Evolutionary conservation across 2,329 filamentous ascomycete genomes (phyloP).

Genomic region (Rosellinia necatrix): DNA sequence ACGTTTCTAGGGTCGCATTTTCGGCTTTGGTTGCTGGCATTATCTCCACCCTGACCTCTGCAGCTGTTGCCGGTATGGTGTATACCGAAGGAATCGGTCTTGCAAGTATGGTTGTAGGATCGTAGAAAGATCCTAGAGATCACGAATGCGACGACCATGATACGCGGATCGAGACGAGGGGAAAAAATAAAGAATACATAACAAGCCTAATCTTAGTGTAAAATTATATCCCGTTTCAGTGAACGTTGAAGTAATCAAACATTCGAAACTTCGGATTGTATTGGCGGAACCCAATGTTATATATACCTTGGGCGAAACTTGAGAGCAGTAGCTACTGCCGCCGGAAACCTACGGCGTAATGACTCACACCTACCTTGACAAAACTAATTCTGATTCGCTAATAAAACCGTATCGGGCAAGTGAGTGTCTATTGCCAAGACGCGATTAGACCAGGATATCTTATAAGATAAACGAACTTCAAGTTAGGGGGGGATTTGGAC

Average conservation of each 20-base stretch:
- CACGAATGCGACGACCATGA: neutral
- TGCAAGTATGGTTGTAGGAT: conserved; percentile 4
- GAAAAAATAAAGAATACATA: neutral
- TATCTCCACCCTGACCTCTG: conserved; percentile 77
- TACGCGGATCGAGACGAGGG: too few relatives aligned
- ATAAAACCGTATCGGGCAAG: neutral
- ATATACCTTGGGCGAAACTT: neutral
- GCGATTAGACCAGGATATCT: too few relatives aligned
- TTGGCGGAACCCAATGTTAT: neutral
- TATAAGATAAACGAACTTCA: too few relatives aligned
- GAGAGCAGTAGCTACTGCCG: neutral
- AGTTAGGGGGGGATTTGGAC: too few relatives aligned
- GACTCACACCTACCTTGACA: too few relatives aligned
- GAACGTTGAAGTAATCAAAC: too few relatives aligned
- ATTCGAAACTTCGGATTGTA: neutral
- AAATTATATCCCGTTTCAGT: too few relatives aligned
- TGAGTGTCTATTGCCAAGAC: neutral
- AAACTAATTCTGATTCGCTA: too few relatives aligned
- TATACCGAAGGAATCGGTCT: conserved; percentile 34
- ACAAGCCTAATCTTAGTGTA: neutral
- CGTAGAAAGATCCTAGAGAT: conserved; percentile 5
- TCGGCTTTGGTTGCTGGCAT: conserved; percentile 80
- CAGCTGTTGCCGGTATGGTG: conserved; percentile 77
- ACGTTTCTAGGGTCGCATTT: conserved; percentile 75
- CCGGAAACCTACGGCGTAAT: neutral